Evolutionary conservation across 2,329 filamentous ascomycete species (phyloP).

Genomic region (Xylariaceae sp.): DNA sequence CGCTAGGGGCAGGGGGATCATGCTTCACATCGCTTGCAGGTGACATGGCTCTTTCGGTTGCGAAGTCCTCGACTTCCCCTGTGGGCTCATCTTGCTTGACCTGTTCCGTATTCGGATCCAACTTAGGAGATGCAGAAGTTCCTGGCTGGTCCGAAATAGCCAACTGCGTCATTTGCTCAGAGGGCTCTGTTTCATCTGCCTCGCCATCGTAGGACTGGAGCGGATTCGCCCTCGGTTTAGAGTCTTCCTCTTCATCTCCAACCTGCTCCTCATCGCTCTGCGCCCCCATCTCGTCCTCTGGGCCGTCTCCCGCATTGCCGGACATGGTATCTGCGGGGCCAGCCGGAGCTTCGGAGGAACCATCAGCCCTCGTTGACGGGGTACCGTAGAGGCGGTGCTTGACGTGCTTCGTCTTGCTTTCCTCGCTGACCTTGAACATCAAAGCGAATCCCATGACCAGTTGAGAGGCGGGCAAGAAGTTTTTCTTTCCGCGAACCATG

Average conservation of each 20-base stretch:
- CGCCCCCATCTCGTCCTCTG: constrained; percentile 26
- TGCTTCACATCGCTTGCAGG: constrained; percentile 16
- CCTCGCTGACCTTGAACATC: constrained; percentile 82
- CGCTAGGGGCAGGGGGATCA: no score
- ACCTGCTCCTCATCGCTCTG: constrained; percentile 28
- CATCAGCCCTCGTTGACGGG: constrained; percentile 12
- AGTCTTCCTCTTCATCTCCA: constrained; percentile 22
- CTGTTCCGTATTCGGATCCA: constrained; percentile 18
- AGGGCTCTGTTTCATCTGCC: constrained; percentile 20
- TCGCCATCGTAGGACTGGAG: constrained; percentile 28
- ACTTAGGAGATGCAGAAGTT: constrained; percentile 4
- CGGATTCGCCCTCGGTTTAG: constrained; percentile 30
- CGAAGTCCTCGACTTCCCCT: constrained; percentile 24
- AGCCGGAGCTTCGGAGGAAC: constrained; percentile 10
- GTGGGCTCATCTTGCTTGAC: constrained; percentile 31
- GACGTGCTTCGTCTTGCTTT: constrained; percentile 74
- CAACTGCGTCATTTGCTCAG: constrained; percentile 19
- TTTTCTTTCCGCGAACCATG: constrained; percentile 79
- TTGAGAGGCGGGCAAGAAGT: constrained; percentile 81
- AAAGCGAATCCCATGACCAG: constrained; percentile 82
- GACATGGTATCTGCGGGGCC: neutral
- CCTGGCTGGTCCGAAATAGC: constrained; percentile 11
- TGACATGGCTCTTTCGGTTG: constrained; percentile 22
- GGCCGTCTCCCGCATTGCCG: constrained; percentile 5
- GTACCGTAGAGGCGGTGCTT: constrained; percentile 56